Conservation (phyloP, 176 grass and related monocot genomes). For the Cocos nucifera region DNA sequence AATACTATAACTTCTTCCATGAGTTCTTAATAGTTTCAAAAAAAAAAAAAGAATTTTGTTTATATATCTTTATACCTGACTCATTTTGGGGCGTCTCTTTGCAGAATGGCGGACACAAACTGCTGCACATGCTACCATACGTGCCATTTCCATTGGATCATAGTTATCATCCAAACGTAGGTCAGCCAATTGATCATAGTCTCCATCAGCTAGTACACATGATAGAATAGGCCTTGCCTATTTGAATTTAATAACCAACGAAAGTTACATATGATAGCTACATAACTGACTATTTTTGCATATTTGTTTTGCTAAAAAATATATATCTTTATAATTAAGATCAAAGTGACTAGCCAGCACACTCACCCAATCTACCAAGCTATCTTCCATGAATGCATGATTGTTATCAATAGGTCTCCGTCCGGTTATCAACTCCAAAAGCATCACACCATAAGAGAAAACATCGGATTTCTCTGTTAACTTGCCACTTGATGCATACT, state of each 20-base stretch:
- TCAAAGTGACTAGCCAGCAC: neutral
- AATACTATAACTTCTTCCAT: neutral
- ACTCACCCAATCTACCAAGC: too few species aligned
- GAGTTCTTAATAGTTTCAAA: neutral
- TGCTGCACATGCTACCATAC: conserved; percentile 41
- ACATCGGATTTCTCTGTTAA: too few species aligned
- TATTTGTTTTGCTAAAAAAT: neutral
- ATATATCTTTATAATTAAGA: too few species aligned
- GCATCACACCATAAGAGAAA: too few species aligned
- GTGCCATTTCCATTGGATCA: conserved; percentile 46
- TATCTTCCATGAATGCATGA: too few species aligned
- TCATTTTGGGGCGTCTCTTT: conserved; percentile 58
- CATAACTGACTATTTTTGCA: conserved; percentile 2
- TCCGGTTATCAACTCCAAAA: too few species aligned
- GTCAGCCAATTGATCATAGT: conserved; percentile 49
- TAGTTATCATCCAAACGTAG: conserved; percentile 37
- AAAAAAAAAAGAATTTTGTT: neutral
- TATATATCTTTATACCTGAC: conserved; percentile 27
- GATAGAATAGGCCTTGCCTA: conserved; percentile 45
- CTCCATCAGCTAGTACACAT: conserved; percentile 41
- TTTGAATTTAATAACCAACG: neutral
- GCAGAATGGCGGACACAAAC: conserved; percentile 52
- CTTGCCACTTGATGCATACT: too few species aligned
- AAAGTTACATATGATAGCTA: neutral
- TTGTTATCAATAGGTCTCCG: too few species aligned